phyloP scores from a whole-genome alignment of 1,139 yeast species.

The Candida freyschussii region DNA sequence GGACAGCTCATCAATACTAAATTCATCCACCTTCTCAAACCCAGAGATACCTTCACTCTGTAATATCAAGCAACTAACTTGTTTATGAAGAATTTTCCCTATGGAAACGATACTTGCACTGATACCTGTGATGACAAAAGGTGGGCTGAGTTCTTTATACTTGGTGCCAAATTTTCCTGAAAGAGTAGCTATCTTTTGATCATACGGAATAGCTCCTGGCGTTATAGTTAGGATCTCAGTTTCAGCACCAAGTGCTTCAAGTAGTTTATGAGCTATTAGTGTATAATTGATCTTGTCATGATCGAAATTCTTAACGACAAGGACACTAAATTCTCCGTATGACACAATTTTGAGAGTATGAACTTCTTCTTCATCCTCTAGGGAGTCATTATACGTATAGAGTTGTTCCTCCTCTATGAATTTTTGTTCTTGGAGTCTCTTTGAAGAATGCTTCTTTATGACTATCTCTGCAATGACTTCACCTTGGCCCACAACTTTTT shows the following conservation, averaged over 20 bases:
- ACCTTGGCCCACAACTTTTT: background rate
- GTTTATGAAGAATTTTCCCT: conserved; percentile 8
- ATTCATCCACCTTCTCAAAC: conserved; percentile 37
- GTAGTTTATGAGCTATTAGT: conserved; percentile 22
- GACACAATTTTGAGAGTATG: conserved; percentile 16
- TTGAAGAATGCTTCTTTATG: conserved; percentile 14
- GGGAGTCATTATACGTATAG: conserved; percentile 33
- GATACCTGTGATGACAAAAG: conserved; percentile 51
- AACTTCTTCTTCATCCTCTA: conserved; percentile 18
- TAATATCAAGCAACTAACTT: conserved; percentile 29
- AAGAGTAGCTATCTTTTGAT: conserved; percentile 9
- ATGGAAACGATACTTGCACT: conserved; percentile 39
- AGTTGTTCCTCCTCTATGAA: conserved; percentile 56
- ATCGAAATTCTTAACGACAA: conserved; percentile 19
- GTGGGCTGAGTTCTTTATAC: conserved; percentile 39
- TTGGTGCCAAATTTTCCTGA: conserved; percentile 1
- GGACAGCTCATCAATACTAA: conserved; percentile 21
- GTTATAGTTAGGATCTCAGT: conserved; percentile 13
- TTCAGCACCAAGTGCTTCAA: conserved; percentile 10
- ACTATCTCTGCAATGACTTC: conserved; percentile 5
- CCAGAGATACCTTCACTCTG: conserved; percentile 59
- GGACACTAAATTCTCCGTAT: conserved; percentile 21
- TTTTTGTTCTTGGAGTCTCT: conserved; percentile 28
- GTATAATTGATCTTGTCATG: conserved; percentile 25
- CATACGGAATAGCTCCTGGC: conserved; percentile 21